Conservation (phyloP, 208 protist genomes). For the Wallacemonas sp. region DNA sequence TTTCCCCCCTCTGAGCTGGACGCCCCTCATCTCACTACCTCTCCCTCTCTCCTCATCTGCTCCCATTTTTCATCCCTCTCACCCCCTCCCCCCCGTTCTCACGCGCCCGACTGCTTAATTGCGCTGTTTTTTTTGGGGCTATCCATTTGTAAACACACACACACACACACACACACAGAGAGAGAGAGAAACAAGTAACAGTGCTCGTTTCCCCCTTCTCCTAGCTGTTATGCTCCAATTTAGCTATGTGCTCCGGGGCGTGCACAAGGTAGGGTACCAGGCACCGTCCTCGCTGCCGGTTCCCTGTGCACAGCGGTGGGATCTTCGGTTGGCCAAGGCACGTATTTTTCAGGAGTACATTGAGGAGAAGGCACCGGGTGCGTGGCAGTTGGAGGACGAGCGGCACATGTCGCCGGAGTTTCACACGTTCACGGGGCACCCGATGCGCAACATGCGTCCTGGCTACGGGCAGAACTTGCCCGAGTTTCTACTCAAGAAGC, state of each 20-base stretch:
- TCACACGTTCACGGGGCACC: conserved; percentile 87
- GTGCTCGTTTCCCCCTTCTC: not conserved
- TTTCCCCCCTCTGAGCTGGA: no score
- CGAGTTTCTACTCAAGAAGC: conserved; percentile 89
- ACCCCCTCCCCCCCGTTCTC: no score
- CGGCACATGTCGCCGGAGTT: conserved; percentile 90
- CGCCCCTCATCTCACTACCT: no score
- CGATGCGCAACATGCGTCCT: conserved; percentile 85
- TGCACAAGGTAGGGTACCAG: conserved; percentile 82
- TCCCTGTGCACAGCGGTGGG: conserved; percentile 89
- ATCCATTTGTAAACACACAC: no score
- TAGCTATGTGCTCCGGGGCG: conserved; percentile 27
- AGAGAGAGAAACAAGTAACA: not conserved
- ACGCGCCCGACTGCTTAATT: no score
- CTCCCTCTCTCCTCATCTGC: not conserved
- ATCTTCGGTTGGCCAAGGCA: conserved; percentile 78
- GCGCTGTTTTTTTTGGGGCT: no score
- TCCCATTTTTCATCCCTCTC: no score
- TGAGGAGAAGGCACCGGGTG: conserved; percentile 81
- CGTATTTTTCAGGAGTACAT: conserved; percentile 92
- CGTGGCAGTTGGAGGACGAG: conserved; percentile 92
- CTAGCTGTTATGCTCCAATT: not conserved
- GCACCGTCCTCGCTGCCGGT: conserved; percentile 65
- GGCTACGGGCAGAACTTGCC: conserved; percentile 87
- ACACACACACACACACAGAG: not conserved